Evolutionary conservation across 202 grass and related monocot genomes (phyloP), one percentile per base, ranked within the genome.

Genomic region (Dendrocalamus latiflorus): DNA sequence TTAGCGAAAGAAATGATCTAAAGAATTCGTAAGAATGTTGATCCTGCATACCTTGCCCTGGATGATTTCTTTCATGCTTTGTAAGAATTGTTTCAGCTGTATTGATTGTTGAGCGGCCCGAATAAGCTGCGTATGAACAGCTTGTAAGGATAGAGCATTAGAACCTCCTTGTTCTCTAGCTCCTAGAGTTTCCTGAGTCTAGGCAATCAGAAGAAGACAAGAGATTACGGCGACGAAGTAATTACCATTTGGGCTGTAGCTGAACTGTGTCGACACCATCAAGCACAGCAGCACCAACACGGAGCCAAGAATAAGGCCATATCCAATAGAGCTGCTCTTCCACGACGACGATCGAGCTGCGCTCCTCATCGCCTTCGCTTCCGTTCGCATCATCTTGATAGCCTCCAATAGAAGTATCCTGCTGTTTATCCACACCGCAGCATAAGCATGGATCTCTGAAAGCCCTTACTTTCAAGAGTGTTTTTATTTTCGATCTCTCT

Each of bases 211-310:
- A 7, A 30, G 42, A 48, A 15, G 15, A 5, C 3, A 34, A 36
- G 17, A 18, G 8, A 79, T 37, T 15, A 36, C 18, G 30, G 53
- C 3, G 4, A 25, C 6, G 15, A 25, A 63, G 49, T 60, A 17
- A 41, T 53, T 83, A 82, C 81, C 81, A 20, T 65, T 61, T 30
- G 70, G 69, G 59, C 2, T 47, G 53, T 47, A 36, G 53, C 44
- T 74, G n/a, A 65, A 33, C 81, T 65, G 58, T 15, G 34, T 36
- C 5, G 59, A 41, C 21, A 63, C n/a, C 17, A 74, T 83, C 45
- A 83, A 43, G 60, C 55, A 75, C 34, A 83, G 16, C 6, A 75
- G 47, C 60, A 75, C 24, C 70, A 82, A 30, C 55, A 82, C 28
- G 55, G 39, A 64, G 28, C 56, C 56, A 6, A 82, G 16, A 37